Conservation (phyloP, 106 monocot species). For the Dendrobium officinale region DNA sequence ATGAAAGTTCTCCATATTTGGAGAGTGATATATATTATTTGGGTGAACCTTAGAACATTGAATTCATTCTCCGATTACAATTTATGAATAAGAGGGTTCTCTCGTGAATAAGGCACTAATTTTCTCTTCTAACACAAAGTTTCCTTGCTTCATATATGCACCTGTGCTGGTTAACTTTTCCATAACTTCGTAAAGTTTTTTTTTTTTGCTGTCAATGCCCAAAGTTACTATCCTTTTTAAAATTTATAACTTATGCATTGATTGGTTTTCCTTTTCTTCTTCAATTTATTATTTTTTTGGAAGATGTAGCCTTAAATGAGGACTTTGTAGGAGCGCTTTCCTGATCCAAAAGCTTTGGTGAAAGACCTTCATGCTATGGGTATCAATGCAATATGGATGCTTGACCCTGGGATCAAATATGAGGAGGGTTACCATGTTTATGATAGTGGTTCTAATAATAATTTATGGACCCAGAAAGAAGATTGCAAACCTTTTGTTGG, state of each 20-base stretch:
- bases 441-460: constrained; percentile 79
- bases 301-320: constrained; percentile 2
- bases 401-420: constrained; percentile 94
- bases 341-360: constrained; percentile 86
- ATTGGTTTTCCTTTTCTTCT: not conserved
- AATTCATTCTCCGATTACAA: too few relatives aligned
- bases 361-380: constrained; percentile 72
- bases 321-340: constrained; percentile 62
- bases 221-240: not conserved
- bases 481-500: constrained; percentile 79
- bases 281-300: not conserved
- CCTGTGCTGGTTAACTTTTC: too few relatives aligned
- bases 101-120: too few relatives aligned
- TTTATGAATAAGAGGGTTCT: too few relatives aligned
- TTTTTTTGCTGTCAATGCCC: not conserved
- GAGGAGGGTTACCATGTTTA: constrained; percentile 87
- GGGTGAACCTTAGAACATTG: too few relatives aligned
- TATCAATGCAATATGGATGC: constrained; percentile 96
- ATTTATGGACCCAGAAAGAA: constrained; percentile 68
- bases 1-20: too few relatives aligned
- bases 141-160: too few relatives aligned
- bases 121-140: too few relatives aligned
- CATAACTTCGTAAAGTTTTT: not conserved
- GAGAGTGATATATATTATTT: too few relatives aligned
- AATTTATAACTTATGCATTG: not conserved